Conservation (phyloP, 2,329 filamentous ascomycete species). For the Penicillium corylophilum region DNA sequence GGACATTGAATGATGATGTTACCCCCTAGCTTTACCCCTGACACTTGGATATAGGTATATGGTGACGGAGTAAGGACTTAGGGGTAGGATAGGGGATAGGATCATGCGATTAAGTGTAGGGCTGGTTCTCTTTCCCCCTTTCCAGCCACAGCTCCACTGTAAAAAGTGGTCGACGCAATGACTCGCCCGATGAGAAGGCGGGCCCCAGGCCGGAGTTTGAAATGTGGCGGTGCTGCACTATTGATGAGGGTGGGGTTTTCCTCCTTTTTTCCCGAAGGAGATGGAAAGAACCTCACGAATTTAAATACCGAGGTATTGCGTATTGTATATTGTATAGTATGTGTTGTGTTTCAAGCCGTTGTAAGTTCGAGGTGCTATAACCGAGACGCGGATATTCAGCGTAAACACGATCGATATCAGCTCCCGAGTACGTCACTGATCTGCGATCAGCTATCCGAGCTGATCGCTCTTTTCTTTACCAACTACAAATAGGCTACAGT, state of each 20-base stretch:
- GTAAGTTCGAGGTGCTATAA: too few relatives aligned
- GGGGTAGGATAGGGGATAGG: not conserved
- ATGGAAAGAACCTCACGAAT: too few relatives aligned
- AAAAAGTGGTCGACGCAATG: not conserved
- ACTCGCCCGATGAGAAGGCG: not conserved
- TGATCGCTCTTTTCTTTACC: constrained; percentile 14
- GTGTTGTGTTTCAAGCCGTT: too few relatives aligned
- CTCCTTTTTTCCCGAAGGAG: too few relatives aligned
- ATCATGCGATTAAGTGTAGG: constrained; percentile 13
- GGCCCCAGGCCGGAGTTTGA: not conserved
- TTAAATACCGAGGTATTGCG: not conserved
- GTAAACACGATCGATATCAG: not conserved
- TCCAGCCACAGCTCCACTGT: constrained; percentile 12
- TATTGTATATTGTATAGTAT: too few relatives aligned
- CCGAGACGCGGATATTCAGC: not conserved
- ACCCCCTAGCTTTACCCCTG: too few relatives aligned
- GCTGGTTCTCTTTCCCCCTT: constrained; percentile 6
- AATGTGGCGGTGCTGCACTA: not conserved
- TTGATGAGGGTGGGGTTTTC: not conserved
- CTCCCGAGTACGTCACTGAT: constrained; percentile 24
- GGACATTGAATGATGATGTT: too few relatives aligned
- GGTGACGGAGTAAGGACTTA: too few relatives aligned
- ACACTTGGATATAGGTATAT: too few relatives aligned
- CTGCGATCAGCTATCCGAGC: constrained; percentile 24
- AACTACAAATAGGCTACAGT: constrained; percentile 1